A percentile compares a stretch with the other conserved stretches of the same genome.
phyloP scores from a whole-genome alignment of 805 yeast species.

The Candida insectorum region DNA sequence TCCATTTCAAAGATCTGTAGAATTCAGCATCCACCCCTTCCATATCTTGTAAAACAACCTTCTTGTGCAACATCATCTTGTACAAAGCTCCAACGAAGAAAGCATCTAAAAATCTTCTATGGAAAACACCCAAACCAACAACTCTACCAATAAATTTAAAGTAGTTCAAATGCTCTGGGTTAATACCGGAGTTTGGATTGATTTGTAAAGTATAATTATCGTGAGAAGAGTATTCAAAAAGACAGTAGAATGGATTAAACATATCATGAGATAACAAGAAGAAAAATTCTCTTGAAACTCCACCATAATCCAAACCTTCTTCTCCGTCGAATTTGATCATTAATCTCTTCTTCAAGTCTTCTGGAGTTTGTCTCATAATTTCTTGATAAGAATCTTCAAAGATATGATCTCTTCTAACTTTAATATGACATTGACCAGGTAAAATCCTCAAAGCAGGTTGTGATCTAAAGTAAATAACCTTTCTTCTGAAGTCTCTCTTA shows the following conservation, averaged over 20 bases:
- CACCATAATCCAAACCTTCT: conserved; percentile 99
- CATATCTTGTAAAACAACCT: conserved; percentile 94
- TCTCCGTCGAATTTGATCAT: conserved; percentile 99
- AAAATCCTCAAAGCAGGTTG: conserved; percentile 96
- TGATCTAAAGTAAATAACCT: conserved; percentile 94
- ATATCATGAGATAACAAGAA: conserved; percentile 94
- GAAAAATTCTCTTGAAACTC: conserved; percentile 97
- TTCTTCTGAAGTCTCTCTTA: conserved; percentile 97
- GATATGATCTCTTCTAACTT: conserved; percentile 93
- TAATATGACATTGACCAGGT: conserved; percentile 98
- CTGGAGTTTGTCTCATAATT: conserved; percentile 98
- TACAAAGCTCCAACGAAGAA: conserved; percentile 97
- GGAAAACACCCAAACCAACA: conserved; percentile 97
- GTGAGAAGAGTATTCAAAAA: conserved; percentile 95
- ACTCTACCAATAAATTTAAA: conserved; percentile 98
- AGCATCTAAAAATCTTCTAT: conserved; percentile 94
- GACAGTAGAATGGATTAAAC: conserved; percentile 97
- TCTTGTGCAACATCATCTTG: conserved; percentile 94
- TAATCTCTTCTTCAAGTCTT: conserved; percentile 92
- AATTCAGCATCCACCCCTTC: conserved; percentile 98
- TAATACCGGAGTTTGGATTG: conserved; percentile 94
- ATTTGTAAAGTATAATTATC: conserved; percentile 97
- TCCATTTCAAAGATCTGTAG: conserved; percentile 93
- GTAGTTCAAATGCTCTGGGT: conserved; percentile 96
- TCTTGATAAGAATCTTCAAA: conserved; percentile 98